phyloP scores from a whole-genome alignment of 352 stramenopile genomes.

The Globisporangium solare region DNA sequence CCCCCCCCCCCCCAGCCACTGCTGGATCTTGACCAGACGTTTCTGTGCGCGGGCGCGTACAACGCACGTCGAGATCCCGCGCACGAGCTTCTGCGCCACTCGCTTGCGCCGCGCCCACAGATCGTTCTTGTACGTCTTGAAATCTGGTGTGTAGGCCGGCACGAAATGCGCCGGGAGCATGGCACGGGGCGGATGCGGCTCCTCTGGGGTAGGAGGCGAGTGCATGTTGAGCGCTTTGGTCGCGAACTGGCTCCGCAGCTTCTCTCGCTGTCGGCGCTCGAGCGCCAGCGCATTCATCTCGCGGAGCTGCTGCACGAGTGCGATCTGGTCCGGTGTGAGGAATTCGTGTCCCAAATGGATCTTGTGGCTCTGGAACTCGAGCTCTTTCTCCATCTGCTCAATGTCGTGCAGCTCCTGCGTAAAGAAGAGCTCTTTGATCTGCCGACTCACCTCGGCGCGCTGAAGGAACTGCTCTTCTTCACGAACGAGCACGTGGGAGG shows the following conservation, averaged over 20 bases:
- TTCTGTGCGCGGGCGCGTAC: slow-evolving; percentile 54
- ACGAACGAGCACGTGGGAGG: slow-evolving; percentile 45
- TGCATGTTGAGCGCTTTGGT: slow-evolving; percentile 31
- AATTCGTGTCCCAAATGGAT: slow-evolving; percentile 55
- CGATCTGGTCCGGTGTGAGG: slow-evolving; percentile 44
- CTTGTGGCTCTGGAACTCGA: slow-evolving; percentile 83
- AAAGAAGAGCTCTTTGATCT: slow-evolving; percentile 83
- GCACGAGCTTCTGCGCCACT: slow-evolving; percentile 58
- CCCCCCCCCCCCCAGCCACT: slow-evolving; percentile 45
- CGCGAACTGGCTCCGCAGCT: slow-evolving; percentile 32
- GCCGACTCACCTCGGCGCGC: slow-evolving; percentile 32
- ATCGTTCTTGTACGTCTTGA: slow-evolving; percentile 87
- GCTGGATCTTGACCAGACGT: slow-evolving; percentile 48
- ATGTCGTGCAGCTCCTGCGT: slow-evolving; percentile 75
- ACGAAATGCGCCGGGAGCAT: slow-evolving; percentile 41
- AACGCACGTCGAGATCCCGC: slow-evolving; percentile 71
- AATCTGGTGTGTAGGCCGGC: slow-evolving; percentile 44
- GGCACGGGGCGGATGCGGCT: slow-evolving; percentile 23
- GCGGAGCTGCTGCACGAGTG: slow-evolving; percentile 45
- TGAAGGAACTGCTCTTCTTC: slow-evolving; percentile 45
- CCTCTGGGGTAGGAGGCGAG: slow-evolving; percentile 18
- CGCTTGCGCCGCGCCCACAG: slow-evolving; percentile 72
- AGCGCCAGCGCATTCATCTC: slow-evolving; percentile 27
- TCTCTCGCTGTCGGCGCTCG: slow-evolving; percentile 32
- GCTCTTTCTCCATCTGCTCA: slow-evolving; percentile 66